Conservation (phyloP, 345 rosid species). For the Angophora floribunda region DNA sequence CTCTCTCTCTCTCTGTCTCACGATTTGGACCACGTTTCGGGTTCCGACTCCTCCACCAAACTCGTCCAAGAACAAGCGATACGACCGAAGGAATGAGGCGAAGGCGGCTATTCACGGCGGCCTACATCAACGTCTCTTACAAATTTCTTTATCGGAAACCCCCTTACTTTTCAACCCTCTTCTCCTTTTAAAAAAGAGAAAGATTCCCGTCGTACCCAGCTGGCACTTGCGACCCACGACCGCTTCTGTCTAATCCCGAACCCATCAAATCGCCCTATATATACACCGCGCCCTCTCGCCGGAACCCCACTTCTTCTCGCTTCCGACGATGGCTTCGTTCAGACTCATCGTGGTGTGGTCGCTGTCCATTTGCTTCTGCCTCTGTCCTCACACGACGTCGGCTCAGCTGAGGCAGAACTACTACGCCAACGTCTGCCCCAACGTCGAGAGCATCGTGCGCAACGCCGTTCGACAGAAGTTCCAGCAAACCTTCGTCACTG, state of each 20-base stretch:
- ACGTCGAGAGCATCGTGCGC: slow-evolving; percentile 52
- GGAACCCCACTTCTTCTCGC: not conserved
- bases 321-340: not conserved
- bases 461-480: slow-evolving; percentile 32
- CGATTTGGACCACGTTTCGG: not conserved
- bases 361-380: slow-evolving; percentile 22
- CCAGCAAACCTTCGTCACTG: slow-evolving; percentile 54
- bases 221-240: not conserved
- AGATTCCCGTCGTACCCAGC: not conserved
- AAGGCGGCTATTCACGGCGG: not conserved
- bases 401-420: slow-evolving; percentile 51
- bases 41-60: not conserved
- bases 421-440: slow-evolving; percentile 55
- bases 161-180: not conserved
- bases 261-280: not conserved
- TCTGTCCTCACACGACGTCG: slow-evolving; percentile 29
- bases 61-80: not conserved
- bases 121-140: not conserved
- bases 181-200: not conserved
- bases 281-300: not conserved
- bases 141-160: not conserved
- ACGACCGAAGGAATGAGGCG: not conserved
- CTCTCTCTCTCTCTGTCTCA: not conserved
- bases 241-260: not conserved
- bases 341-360: slow-evolving; percentile 5